Percentiles rank a stretch among this genome's conserved stretches.
These are phyloP conservation scores for Spiraea crenata DNA, from an alignment of 331 rosid genomes.

Conservation along the genomic window DNA sequence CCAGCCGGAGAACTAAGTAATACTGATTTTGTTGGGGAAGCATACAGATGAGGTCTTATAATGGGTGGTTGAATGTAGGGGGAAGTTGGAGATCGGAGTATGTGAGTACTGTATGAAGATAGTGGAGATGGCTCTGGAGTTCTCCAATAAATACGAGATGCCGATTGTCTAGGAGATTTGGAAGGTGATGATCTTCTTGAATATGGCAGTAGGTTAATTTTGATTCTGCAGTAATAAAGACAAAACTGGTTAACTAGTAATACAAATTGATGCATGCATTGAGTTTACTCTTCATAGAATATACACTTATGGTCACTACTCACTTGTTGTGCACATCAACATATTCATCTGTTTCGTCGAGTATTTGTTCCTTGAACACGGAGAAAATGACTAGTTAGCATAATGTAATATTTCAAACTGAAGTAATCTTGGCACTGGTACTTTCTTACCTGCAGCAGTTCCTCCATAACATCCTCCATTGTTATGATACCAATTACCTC, in stretches of 20 bases:
- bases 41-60: slow-evolving; percentile 18
- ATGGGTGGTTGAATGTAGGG: slow-evolving; percentile 25
- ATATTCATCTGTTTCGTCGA: slow-evolving; percentile 84
- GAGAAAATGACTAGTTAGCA: slow-evolving; percentile 5
- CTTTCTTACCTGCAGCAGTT: slow-evolving; percentile 54
- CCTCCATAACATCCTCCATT: slow-evolving; percentile 80
- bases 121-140: slow-evolving; percentile 31
- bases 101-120: slow-evolving; percentile 25
- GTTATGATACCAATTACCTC: slow-evolving; percentile 67
- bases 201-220: slow-evolving; percentile 44
- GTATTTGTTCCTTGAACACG: slow-evolving; percentile 54
- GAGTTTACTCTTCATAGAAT: background rate
- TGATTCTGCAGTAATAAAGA: slow-evolving; percentile 46
- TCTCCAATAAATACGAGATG: slow-evolving; percentile 35
- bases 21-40: slow-evolving; percentile 28
- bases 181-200: slow-evolving; percentile 42
- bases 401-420: background rate
- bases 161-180: slow-evolving; percentile 44
- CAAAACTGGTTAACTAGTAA: background rate
- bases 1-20: slow-evolving; percentile 19
- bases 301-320: slow-evolving; percentile 25
- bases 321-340: slow-evolving; percentile 64
- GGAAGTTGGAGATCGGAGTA: slow-evolving; percentile 24
- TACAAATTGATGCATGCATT: too few relatives aligned
- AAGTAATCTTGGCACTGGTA: too few relatives aligned